Base-by-base conservation (phyloP, 2,329 filamentous ascomycete genomes). In the Dothidotthia symphoricarpi region DNA sequence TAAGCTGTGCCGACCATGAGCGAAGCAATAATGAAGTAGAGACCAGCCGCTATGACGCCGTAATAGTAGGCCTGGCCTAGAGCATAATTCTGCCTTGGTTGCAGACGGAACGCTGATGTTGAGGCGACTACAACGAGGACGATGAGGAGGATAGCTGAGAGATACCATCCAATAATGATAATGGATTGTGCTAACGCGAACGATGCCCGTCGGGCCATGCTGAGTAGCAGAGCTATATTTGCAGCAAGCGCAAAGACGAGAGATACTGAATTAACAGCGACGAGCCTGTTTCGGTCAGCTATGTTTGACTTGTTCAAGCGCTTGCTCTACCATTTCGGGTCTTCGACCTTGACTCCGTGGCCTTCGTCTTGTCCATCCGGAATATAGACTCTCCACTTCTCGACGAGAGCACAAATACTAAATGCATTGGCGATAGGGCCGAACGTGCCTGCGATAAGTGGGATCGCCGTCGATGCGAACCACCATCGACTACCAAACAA, bases 51-150 rank as follows among this genome's bases (percentile, higher is more conserved):
- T 38, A 79, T 77, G 35, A 79, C 74, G 2, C 70, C 78, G 47
- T 81, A 82, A 55, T 81, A 82, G 55, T 75, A 81, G 6, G 76
- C 75, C 48, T 78, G 75, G 0, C 75, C 74, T 16, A 81, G 59
- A 1, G 75, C 70, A 47, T 75, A 72, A 9, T 67, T 59, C 27
- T 61, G 40, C 11, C 63, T 63, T 0, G 72, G 68, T 14, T 64
- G 61, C 8, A 74, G 59, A 12, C 66, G 68, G 39, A 76, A 73
- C 9, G 68, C 47, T 2, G 64, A 60, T 6, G 70, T 68, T 0
- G 70, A 70, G 9, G 75, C 70, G 5, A 73, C 69, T 12, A 68
- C 60, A 3, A 80, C 69, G 8, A 80, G 69, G 3, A 67, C 69
- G 17, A 81, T 74, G 19, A 82, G 67, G 2, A 82, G 66, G 4